Evolutionary conservation across 2,329 filamentous ascomycete species (phyloP), one percentile per base, ranked within the genome.

Genomic region (Coleophoma crateriformis): DNA sequence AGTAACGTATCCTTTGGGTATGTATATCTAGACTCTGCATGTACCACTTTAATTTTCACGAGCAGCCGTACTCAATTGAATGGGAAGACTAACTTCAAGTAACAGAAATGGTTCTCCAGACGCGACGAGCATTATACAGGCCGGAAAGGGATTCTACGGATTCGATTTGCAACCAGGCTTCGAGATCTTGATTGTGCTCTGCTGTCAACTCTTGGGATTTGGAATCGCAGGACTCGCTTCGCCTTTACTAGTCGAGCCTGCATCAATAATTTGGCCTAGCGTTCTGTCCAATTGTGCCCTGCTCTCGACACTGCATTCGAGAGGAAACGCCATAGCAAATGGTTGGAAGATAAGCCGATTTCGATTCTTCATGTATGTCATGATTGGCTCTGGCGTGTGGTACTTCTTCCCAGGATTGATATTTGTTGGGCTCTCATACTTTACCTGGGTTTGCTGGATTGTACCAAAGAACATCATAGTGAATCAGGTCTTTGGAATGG

Each of bases 401-500:
- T 81, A 88, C 48, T 50, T 46, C 43, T 43, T 50, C 33, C 85
- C 85, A 0, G 85, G 84, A 0, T 86, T 78, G 51, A 72, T 89
- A 14, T 84, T 81, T n/a, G 81, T 85, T 50, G 87, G 80, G 48
- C 68, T 88, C 75, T 32, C 33, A 20, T 37, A 35, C 15, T 44
- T 41, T 32, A 44, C 19, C 4, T 47, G 19, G 37, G 22, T 47
- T 20, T 47, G 45, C 20, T 47, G 45, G 45, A 47, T 47, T 11
- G 45, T 15, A 8, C 45, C 45, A 4, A 47, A 50, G 5, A 87
- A 78, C 50, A 71, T 78, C 0, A 67, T 87, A 6, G 66, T 88
- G 40, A 89, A 89, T 56, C 84, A 88, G 63, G 62, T 88, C 3
- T 88, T 88, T 58, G 85, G 85, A 3, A 83, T 82, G 51, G 75